A percentile compares a stretch with the other conserved stretches of the same genome.
Evolutionary conservation across 352 stramenopile genomes (phyloP).

Genomic region (Globisporangium splendens): DNA sequence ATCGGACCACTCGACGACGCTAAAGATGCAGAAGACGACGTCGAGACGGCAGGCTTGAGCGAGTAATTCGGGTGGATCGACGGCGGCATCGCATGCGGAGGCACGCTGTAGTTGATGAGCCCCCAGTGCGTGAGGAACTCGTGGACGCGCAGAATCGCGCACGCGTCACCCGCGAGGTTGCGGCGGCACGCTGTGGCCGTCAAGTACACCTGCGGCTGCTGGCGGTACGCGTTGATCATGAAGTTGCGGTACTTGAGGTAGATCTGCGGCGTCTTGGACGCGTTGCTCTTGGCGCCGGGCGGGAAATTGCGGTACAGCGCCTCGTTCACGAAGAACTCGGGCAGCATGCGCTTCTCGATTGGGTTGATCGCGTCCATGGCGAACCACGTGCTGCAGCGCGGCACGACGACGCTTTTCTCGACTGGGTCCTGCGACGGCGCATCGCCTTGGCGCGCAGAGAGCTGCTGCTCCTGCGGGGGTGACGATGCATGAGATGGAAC

Average conservation of each 20-base stretch:
- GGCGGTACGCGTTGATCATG: constrained; percentile 78
- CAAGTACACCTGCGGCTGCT: constrained; percentile 77
- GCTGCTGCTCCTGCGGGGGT: constrained; percentile 6
- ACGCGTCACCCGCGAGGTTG: constrained; percentile 76
- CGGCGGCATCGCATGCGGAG: constrained; percentile 60
- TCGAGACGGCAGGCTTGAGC: constrained; percentile 22
- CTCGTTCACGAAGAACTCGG: constrained; percentile 68
- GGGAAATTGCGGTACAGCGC: constrained; percentile 18
- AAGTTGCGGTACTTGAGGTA: constrained; percentile 89
- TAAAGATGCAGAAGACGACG: neutral
- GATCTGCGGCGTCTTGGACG: constrained; percentile 50
- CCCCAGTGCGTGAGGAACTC: constrained; percentile 86
- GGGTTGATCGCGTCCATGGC: constrained; percentile 70
- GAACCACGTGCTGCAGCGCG: constrained; percentile 78
- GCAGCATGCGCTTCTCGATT: constrained; percentile 80
- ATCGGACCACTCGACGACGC: constrained; percentile 9
- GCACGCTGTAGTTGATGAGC: constrained; percentile 84
- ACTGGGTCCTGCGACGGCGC: constrained; percentile 15
- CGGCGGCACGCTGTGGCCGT: constrained; percentile 80
- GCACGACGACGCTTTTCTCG: constrained; percentile 44
- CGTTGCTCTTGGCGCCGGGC: constrained; percentile 20
- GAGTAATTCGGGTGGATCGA: constrained; percentile 58
- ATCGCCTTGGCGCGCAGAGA: neutral
- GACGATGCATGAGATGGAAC: neutral
- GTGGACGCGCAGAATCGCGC: constrained; percentile 80